Evolutionary conservation across 305 asterid species (phyloP).

Genomic region (Plantago lanceolata): DNA sequence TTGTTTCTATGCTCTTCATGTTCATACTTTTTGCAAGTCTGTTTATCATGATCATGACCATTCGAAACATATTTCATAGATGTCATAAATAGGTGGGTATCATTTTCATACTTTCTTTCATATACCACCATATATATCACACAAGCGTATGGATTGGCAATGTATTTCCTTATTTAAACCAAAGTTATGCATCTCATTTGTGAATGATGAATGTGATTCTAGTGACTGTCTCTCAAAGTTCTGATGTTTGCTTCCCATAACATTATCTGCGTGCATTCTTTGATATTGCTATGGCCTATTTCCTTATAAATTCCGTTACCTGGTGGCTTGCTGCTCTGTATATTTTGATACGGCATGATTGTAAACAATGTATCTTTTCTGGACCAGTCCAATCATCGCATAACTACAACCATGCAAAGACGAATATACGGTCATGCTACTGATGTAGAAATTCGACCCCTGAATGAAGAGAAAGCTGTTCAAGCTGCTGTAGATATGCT

Average conservation of each 20-base stretch:
- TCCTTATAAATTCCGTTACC: no score
- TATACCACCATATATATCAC: neutral
- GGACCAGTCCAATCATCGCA: slow-evolving; percentile 71
- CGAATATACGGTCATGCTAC: slow-evolving; percentile 93
- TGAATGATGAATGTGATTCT: neutral
- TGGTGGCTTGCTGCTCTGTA: neutral
- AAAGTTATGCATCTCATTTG: neutral
- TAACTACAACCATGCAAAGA: slow-evolving; percentile 84
- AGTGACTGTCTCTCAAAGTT: neutral
- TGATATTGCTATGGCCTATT: no score
- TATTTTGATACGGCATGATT: neutral
- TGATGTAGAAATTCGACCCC: slow-evolving; percentile 82
- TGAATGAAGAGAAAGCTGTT: slow-evolving; percentile 93
- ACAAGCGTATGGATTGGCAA: neutral
- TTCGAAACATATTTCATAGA: neutral
- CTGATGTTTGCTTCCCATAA: neutral
- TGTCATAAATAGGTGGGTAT: neutral
- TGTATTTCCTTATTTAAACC: neutral
- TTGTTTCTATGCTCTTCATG: neutral
- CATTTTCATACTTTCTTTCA: neutral
- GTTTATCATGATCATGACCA: neutral
- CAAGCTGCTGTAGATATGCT: slow-evolving; percentile 87
- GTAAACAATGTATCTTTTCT: slow-evolving; percentile 9
- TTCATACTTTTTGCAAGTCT: no score
- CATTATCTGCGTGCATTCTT: neutral